A percentile compares a stretch with the other conserved stretches of the same genome.
These are phyloP conservation scores for Phytophthora tentaculata DNA, from an alignment of 352 stramenopile species.

Conservation along the genomic window DNA sequence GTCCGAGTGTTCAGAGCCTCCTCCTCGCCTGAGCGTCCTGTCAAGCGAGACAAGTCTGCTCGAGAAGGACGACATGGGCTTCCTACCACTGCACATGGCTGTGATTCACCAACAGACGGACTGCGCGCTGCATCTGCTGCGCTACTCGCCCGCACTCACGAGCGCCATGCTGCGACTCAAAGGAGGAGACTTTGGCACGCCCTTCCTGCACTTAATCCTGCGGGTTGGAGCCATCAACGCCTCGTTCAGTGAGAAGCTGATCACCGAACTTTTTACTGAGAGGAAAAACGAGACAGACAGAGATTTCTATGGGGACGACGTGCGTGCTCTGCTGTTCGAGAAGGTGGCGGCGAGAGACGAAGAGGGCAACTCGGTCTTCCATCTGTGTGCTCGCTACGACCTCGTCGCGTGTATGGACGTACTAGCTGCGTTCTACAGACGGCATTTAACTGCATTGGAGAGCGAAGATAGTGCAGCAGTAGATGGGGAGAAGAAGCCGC, in stretches of 20 bases:
- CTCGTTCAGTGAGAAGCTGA: slow-evolving; percentile 45
- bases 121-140: slow-evolving; percentile 55
- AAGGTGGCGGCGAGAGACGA: slow-evolving; percentile 65
- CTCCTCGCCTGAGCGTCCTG: slow-evolving; percentile 46
- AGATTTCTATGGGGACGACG: slow-evolving; percentile 38
- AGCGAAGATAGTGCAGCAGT: slow-evolving; percentile 8
- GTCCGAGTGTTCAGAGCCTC: slow-evolving; percentile 4
- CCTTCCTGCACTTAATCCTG: slow-evolving; percentile 73
- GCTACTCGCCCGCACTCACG: slow-evolving; percentile 70
- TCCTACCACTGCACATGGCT: slow-evolving; percentile 79
- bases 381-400: slow-evolving; percentile 77
- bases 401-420: slow-evolving; percentile 52
- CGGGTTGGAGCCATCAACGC: slow-evolving; percentile 69
- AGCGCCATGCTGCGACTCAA: slow-evolving; percentile 74
- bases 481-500: slow-evolving; percentile 26
- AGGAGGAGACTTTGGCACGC: slow-evolving; percentile 64
- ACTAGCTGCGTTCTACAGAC: slow-evolving; percentile 53
- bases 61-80: slow-evolving; percentile 87
- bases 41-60: slow-evolving; percentile 61
- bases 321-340: slow-evolving; percentile 59
- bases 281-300: not conserved
- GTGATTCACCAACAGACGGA: slow-evolving; percentile 61
- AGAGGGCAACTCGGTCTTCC: slow-evolving; percentile 80
- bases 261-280: slow-evolving; percentile 47
- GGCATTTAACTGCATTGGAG: slow-evolving; percentile 30